Percentiles rank a stretch among this genome's conserved stretches.
Conservation (phyloP, 1,139 yeast species). For the Geotrichum fermentans region DNA sequence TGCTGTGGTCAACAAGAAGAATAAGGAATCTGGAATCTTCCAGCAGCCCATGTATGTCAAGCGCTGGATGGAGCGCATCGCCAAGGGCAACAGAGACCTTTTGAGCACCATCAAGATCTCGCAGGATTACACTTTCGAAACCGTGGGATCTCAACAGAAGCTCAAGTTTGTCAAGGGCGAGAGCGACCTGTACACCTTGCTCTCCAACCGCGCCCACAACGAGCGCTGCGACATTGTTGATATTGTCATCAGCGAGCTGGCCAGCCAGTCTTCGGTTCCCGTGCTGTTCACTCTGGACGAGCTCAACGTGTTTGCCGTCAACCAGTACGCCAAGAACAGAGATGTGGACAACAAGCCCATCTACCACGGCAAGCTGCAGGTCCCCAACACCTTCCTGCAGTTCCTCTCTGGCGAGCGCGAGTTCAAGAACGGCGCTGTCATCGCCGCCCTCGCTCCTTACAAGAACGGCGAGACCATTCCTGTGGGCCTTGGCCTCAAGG, state of each 20-base stretch:
- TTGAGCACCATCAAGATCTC: constrained; percentile 44
- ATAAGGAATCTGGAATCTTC: constrained; percentile 42
- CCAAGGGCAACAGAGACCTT: constrained; percentile 51
- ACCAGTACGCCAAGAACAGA: constrained; percentile 57
- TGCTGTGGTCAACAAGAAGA: constrained; percentile 50
- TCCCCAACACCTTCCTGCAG: constrained; percentile 57
- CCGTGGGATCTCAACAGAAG: constrained; percentile 16
- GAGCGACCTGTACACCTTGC: constrained; percentile 44
- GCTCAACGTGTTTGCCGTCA: constrained; percentile 58
- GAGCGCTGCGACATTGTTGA: constrained; percentile 45
- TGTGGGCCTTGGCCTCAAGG: constrained; percentile 51
- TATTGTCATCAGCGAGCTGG: constrained; percentile 52
- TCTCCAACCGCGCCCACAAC: constrained; percentile 37
- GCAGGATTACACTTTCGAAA: constrained; percentile 20
- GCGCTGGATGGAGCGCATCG: constrained; percentile 53
- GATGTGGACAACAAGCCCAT: constrained; percentile 55
- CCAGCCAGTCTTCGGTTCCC: constrained; percentile 47
- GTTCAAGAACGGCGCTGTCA: constrained; percentile 59
- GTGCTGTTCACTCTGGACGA: constrained; percentile 72
- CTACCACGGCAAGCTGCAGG: constrained; percentile 59
- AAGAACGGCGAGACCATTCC: constrained; percentile 50
- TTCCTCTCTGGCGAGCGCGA: constrained; percentile 51
- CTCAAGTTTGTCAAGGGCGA: constrained; percentile 41
- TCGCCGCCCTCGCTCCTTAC: constrained; percentile 56
- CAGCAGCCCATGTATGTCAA: constrained; percentile 80